phyloP scores from a whole-genome alignment of 257 asterid genomes.

The Capsicum baccatum region DNA sequence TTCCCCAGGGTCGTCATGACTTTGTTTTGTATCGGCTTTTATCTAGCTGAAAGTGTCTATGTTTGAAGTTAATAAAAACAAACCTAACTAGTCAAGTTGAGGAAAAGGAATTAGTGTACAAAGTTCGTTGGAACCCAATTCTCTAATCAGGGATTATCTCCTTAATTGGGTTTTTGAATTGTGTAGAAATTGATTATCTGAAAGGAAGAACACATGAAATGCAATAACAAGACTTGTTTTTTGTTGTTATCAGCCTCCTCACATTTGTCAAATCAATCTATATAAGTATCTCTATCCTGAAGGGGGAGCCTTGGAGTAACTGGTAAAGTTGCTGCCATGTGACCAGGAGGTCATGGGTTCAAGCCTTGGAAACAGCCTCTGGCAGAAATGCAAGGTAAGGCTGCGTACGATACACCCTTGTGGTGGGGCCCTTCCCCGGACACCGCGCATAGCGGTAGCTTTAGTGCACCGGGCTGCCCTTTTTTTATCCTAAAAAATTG shows the following conservation, averaged over 20 bases:
- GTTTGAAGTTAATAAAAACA: not conserved
- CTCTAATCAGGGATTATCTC: constrained; percentile 25
- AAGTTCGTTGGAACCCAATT: not conserved
- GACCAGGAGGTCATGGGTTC: too few species aligned
- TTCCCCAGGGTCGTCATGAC: not conserved
- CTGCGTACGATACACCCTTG: too few species aligned
- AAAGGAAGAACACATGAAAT: too few species aligned
- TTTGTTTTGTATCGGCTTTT: not conserved
- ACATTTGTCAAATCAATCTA: constrained; percentile 8
- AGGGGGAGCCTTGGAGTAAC: too few species aligned
- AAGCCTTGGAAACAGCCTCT: too few species aligned
- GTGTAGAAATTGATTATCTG: not conserved
- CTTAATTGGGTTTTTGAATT: not conserved
- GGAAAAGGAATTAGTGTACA: not conserved
- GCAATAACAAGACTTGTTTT: not conserved
- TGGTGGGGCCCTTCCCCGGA: too few species aligned
- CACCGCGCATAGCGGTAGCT: too few species aligned
- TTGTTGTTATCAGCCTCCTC: not conserved
- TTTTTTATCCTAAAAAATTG: not conserved
- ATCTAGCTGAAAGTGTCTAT: constrained; percentile 4
- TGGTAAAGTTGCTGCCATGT: too few species aligned
- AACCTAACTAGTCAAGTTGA: constrained; percentile 4
- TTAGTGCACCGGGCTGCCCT: too few species aligned
- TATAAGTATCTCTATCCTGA: constrained; percentile 3
- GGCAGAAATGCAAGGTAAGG: too few species aligned